Conservation (phyloP, 2,329 filamentous ascomycete species). For the Stagonosporopsis chrysanthemi region DNA sequence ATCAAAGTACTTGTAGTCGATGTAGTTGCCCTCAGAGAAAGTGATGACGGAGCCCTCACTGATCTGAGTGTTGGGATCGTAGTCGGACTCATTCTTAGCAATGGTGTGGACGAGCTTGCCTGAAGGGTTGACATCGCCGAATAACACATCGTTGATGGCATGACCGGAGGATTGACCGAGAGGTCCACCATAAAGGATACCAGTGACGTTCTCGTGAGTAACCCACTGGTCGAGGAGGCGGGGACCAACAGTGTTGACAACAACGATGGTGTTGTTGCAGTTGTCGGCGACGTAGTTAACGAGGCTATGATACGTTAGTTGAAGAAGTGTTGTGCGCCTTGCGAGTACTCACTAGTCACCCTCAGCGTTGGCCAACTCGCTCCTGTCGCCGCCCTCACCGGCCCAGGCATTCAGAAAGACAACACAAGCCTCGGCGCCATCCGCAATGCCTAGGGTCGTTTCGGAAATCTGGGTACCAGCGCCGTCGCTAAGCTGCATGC, state of each 20-base stretch:
- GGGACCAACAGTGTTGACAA: conserved; percentile 63
- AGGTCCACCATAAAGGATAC: conserved; percentile 80
- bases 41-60: conserved; percentile 56
- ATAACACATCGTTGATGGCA: conserved; percentile 77
- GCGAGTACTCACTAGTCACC: conserved; percentile 9
- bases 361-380: conserved; percentile 14
- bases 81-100: conserved; percentile 70
- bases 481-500: conserved; percentile 18
- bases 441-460: conserved; percentile 16
- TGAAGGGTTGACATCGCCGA: conserved; percentile 75
- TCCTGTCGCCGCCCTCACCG: conserved; percentile 20
- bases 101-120: conserved; percentile 81
- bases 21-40: conserved; percentile 77
- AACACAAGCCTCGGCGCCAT: conserved; percentile 25
- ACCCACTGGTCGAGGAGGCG: conserved; percentile 80
- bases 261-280: conserved; percentile 59
- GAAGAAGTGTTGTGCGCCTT: not conserved
- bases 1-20: conserved; percentile 81
- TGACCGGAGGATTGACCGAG: conserved; percentile 83
- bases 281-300: conserved; percentile 53
- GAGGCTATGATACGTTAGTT: conserved; percentile 24
- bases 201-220: conserved; percentile 77
- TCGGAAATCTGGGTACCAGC: conserved; percentile 17
- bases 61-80: conserved; percentile 64
- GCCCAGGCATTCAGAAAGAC: conserved; percentile 30